Evolutionary conservation across 208 protist genomes (phyloP).

Genomic region (Phytomonas sp.): DNA sequence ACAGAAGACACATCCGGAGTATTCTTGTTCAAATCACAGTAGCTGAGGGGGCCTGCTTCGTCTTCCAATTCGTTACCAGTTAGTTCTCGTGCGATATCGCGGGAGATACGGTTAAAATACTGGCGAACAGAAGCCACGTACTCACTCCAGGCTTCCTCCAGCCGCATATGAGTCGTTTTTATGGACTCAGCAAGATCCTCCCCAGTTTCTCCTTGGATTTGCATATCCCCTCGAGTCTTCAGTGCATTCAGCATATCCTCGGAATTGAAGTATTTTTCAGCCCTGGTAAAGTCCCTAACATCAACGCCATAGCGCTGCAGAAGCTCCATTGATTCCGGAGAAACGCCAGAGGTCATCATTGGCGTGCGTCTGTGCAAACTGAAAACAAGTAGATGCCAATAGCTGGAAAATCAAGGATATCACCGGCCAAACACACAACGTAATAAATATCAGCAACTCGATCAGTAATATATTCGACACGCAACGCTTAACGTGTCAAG

Average conservation of each 20-base stretch:
- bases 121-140: slow-evolving; percentile 37
- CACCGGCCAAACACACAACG: neutral
- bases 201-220: neutral
- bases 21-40: neutral
- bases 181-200: neutral
- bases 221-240: neutral
- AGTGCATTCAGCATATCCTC: slow-evolving; percentile 1
- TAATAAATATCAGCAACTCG: neutral
- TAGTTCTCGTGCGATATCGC: slow-evolving; percentile 20
- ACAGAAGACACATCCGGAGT: neutral
- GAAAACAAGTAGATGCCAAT: slow-evolving; percentile 18
- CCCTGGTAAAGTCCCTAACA: slow-evolving; percentile 69
- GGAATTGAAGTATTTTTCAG: slow-evolving; percentile 36
- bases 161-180: slow-evolving; percentile 8
- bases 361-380: slow-evolving; percentile 1
- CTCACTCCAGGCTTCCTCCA: slow-evolving; percentile 42
- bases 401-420: slow-evolving; percentile 3
- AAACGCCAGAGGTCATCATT: slow-evolving; percentile 50
- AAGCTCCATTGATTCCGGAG: slow-evolving; percentile 37
- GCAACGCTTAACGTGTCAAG: neutral
- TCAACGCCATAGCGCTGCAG: slow-evolving; percentile 68
- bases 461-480: neutral
- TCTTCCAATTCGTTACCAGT: slow-evolving; percentile 4
- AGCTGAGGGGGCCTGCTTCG: neutral
- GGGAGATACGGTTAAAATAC: slow-evolving; percentile 28